phyloP scores from a whole-genome alignment of 106 monocot genomes.

The Narthecium ossifragum region DNA sequence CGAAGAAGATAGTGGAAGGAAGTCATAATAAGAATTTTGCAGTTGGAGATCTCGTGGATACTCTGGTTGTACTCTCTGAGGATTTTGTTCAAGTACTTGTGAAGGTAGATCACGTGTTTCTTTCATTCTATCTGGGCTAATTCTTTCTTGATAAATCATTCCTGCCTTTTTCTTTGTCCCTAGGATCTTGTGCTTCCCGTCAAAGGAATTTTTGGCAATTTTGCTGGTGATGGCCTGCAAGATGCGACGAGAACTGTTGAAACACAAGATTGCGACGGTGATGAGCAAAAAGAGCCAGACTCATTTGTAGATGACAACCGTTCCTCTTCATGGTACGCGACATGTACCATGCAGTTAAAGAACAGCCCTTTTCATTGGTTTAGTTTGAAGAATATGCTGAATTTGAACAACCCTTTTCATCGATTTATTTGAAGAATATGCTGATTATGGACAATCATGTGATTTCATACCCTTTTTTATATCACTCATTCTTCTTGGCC shows the following conservation, averaged over 20 bases:
- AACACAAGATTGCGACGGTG: not conserved
- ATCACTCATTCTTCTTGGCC: no score
- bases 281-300: no score
- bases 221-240: not conserved
- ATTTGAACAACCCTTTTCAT: no score
- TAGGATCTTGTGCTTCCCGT: not conserved
- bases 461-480: no score
- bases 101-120: not conserved
- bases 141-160: not conserved
- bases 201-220: slow-evolving; percentile 1
- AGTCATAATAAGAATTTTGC: not conserved
- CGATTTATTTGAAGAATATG: no score
- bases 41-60: not conserved
- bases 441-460: no score
- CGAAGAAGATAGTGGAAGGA: slow-evolving; percentile 7
- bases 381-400: no score
- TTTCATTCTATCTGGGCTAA: not conserved
- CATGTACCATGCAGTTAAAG: no score
- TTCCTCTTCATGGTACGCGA: no score
- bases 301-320: no score
- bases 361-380: no score
- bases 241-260: not conserved
- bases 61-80: not conserved
- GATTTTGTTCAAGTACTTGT: slow-evolving; percentile 8
- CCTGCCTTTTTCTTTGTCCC: not conserved